These are phyloP conservation scores for Fusarium sp. DNA, from an alignment of 2,329 filamentous ascomycete genomes.

Conservation along the genomic window DNA sequence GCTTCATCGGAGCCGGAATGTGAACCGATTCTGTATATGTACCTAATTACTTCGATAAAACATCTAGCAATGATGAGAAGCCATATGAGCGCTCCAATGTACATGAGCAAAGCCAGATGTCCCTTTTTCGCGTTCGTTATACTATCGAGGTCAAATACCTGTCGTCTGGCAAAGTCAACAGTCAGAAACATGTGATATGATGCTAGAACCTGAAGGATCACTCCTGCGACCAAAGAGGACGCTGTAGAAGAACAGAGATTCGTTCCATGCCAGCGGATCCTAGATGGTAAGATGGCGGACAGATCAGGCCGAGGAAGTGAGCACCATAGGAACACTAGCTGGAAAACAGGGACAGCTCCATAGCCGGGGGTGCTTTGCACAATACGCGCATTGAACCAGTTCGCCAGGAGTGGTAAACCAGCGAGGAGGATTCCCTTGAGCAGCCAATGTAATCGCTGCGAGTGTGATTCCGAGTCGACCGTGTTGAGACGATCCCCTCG, in stretches of 20 bases:
- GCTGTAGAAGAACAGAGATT: not conserved
- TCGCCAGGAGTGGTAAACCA: not conserved
- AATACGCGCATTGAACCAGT: not conserved
- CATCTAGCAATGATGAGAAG: not conserved
- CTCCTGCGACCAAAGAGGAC: conserved; percentile 5
- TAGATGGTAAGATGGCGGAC: not conserved
- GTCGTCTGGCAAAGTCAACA: not conserved
- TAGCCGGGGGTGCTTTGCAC: conserved; percentile 11
- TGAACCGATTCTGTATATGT: not conserved
- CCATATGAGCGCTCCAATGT: conserved; percentile 19
- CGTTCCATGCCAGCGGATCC: not conserved
- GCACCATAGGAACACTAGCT: conserved; percentile 15
- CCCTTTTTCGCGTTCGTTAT: not conserved
- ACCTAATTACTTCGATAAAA: not conserved
- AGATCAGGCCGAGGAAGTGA: conserved; percentile 19
- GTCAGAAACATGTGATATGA: conserved; percentile 11
- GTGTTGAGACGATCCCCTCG: rapidly evolving
- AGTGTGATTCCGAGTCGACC: not conserved
- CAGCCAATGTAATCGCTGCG: not conserved
- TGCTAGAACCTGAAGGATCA: not conserved
- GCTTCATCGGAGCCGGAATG: not conserved
- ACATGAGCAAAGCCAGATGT: conserved; percentile 9
- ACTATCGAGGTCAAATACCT: conserved; percentile 5
- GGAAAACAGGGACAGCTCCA: not conserved
- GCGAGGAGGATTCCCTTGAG: conserved; percentile 1